Base-by-base conservation (phyloP, 305 asterid genomes). In the Striga hermonthica region DNA sequence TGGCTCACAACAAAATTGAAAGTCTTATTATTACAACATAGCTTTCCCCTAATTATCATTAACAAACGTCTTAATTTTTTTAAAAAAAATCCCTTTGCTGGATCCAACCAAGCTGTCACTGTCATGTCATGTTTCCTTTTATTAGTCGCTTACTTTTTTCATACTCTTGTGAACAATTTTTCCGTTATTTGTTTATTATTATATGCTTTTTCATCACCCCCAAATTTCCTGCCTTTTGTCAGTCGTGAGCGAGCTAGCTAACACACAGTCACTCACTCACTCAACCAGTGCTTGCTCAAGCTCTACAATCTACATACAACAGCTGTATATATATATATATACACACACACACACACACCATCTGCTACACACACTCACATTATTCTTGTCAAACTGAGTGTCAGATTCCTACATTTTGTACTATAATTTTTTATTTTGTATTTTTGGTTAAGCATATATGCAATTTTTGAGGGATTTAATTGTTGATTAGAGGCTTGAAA, bases 31-130 rank as follows among this genome's bases (percentile, higher is more conserved):
- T 22, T 22, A 22, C 31, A 22, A 0, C 31, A 22, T 22, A 22
- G 31, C 31, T 22, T 22, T 22, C 31, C 31, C 31, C 31, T 22
- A 22, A 22, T 22, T 22, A 22, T 22, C 31, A 22, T 22, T 22
- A 22, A 22, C 31, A 22, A 22, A 22, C 31, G 31, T 22, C 31
- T 22, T 22, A 22, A 22, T 22, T 22, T 22, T 22, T 22, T 22
- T n/a, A n/a, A n/a, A 22, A 22, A 22, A 40, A 43, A 9, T 14
- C 44, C 12, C 6, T 9, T 9, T 61, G 8, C 48, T 62, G 64
- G 73, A 75, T 70, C 55, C 69, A 70, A 60, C 67, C 49, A 0
- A 53, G 67, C 70, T 75, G 73, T 22, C 31, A 22, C 70, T 75
- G 73, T 22, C 31, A 22, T 22, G 31, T 66, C 57, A 35, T 36